A percentile compares a stretch with the other conserved stretches of the same genome.
Evolutionary conservation across 2,329 filamentous ascomycete species (phyloP).

Genomic region (Didymella keratinophila): DNA sequence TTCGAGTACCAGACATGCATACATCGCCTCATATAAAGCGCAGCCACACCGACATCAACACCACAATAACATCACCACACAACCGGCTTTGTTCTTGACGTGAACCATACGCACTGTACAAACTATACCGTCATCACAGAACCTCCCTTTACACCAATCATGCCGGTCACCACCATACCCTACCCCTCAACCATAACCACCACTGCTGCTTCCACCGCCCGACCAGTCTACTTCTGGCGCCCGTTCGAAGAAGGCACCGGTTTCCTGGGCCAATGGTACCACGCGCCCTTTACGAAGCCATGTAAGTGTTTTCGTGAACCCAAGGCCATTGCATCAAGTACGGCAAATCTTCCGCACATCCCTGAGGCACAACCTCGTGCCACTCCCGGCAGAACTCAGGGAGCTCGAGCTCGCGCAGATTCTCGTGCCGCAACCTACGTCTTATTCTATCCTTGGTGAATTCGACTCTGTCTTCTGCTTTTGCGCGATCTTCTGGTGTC

Average conservation of each 20-base stretch:
- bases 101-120: not conserved
- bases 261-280: conserved; percentile 71
- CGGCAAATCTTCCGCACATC: conserved; percentile 25
- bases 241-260: conserved; percentile 51
- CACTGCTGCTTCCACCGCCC: not conserved
- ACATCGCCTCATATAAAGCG: not conserved
- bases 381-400: not conserved
- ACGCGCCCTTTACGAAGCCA: conserved; percentile 54
- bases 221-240: conserved; percentile 41
- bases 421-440: conserved; percentile 13
- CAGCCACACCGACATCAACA: not conserved
- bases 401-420: conserved; percentile 13
- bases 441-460: conserved; percentile 14
- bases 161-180: not conserved
- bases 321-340: conserved; percentile 26
- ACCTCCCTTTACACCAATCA: not conserved
- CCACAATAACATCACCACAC: not conserved
- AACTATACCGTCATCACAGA: not conserved
- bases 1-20: not conserved
- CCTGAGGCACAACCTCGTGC: conserved; percentile 24
- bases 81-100: not conserved
- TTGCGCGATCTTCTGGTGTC: conserved; percentile 23
- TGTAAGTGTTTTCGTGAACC: conserved; percentile 17
- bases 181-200: conserved; percentile 1
- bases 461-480: conserved; percentile 20